Evolutionary conservation across 2,329 filamentous ascomycete species (phyloP), one percentile per base, ranked within the genome.

Genomic region (Daldinia sp.): DNA sequence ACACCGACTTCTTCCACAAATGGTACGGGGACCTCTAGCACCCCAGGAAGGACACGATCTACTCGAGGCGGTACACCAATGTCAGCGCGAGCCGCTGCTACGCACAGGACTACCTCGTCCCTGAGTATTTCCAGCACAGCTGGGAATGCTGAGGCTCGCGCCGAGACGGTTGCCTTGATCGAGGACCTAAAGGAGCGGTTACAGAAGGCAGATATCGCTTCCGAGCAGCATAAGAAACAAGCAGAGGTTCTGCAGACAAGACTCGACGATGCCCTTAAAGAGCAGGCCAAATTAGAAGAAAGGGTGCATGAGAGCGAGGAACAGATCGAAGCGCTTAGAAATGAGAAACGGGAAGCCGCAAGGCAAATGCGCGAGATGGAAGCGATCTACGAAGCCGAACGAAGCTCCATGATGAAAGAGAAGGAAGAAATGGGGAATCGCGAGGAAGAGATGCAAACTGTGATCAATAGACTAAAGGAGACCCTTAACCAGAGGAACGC

Each of bases 381-480:
- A 80, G 90, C 90, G 71, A 94, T 97, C 72, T 97, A 97, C 79
- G 95, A 98, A 80, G 90, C 92, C 50, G 96, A 99, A 81, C 89
- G 93, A 70, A 93, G 91, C 76, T 89, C 93, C 61, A 92, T 95
- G 82, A 89, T 93, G 77, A 93, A 94, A 81, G 95, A 98, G 80
- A 96, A 97, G 82, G 94, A 98, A 72, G 93, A 97, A 74, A 91
- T 94, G 81, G 85, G 88, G 61, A 91, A 91, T 74, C 88, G 91
- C 64, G 94, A 98, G 78, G 94, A 97, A 77, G 94, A 97, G 79
- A 90, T 98, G 87, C 93, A 97, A 80, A 85, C 88, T 65, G 92
- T 95, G 61, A 96, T 98, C 76, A 93, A 97, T 82, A 87, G 95
- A 62, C 84, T 99, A 74, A 98, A 98, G 85, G 94, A 98, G 79